A percentile compares a stretch with the other conserved stretches of the same genome.
These are phyloP conservation scores for Tremella mesenterica DNA, from an alignment of 768 basidiomycete species.

Conservation along the genomic window DNA sequence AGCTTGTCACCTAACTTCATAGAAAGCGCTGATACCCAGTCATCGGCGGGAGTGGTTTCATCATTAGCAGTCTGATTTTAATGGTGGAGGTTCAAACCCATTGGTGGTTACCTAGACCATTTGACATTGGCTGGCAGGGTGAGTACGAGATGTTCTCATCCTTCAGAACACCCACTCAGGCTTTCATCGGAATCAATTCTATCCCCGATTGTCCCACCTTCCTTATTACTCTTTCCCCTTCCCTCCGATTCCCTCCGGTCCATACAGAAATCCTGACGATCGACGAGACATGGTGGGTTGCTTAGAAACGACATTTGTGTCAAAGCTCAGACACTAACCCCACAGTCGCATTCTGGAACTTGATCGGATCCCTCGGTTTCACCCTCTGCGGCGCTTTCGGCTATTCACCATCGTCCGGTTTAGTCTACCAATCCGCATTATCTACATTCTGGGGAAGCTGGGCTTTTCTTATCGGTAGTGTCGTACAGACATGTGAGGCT, in stretches of 20 bases:
- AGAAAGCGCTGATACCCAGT: conserved; percentile 40
- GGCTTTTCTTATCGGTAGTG: conserved; percentile 58
- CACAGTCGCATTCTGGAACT: conserved; percentile 52
- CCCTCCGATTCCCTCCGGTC: too few relatives aligned
- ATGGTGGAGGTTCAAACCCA: conserved; percentile 54
- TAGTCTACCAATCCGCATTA: conserved; percentile 52
- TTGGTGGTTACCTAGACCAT: conserved; percentile 52
- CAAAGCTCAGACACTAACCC: neutral
- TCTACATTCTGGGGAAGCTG: conserved; percentile 54
- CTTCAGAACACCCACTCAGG: conserved; percentile 39
- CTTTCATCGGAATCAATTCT: too few relatives aligned
- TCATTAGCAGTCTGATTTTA: conserved; percentile 48
- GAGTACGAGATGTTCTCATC: conserved; percentile 38
- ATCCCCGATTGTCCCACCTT: too few relatives aligned
- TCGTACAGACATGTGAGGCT: conserved; percentile 53
- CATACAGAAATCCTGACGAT: too few relatives aligned
- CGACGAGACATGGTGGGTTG: too few relatives aligned
- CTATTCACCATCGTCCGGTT: conserved; percentile 45
- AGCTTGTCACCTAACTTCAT: conserved; percentile 3
- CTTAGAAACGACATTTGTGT: neutral
- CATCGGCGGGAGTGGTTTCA: conserved; percentile 54
- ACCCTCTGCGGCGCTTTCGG: conserved; percentile 55
- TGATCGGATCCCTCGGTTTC: conserved; percentile 56
- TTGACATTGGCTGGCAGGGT: conserved; percentile 54
- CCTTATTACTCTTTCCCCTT: too few relatives aligned